Base-by-base conservation (phyloP, 2,329 filamentous ascomycete genomes). In the Fusarium transvaalense region DNA sequence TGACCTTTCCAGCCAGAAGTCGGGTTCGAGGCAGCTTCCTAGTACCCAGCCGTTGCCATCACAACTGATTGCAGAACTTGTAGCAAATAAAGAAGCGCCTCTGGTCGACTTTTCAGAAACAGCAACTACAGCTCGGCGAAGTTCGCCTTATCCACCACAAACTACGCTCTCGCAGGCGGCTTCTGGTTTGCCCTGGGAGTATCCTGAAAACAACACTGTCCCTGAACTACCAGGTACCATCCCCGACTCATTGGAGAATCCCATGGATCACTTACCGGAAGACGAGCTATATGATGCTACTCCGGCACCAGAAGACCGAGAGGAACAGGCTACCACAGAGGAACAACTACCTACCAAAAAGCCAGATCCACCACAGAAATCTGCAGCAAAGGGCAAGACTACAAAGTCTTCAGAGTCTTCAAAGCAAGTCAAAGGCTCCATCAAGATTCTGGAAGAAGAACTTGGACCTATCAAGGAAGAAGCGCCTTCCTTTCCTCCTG, bases 101-200 rank as follows among this genome's bases (percentile, higher is more conserved):
- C 43, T 23, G 21, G 46, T 78, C 7, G 78, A 79, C 37, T 76
- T 79, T 21, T 79, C 78, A 1, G 78, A 79, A 50, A 79, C 78
- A n/a, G 77, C 77, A 13, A 78, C 78, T 4, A 78, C 78, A 3
- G 39, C 66, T 25, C 60, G 61, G 27, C 73, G 78, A 21, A 80
- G 78, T 38, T 79, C 78, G 6, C 76, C 77, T 6, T 68, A 58
- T 35, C 10, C 29, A 52, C 70, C 39, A 34, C 29, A 10, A 15
- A 38, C 6, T 50, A 53, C 23, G 51, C 70, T 32, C 41, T 65
- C 42, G 12, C 55, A 37, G 21, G 14, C 46, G 13, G 58, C 42
- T 6, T 25, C 38, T 2, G 65, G 66, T 9, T 57, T 61, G 2
- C 41, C 57, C 2, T 76, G 71, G 71, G 63, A 72, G 5, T 63